Evolutionary conservation across 805 yeast genomes (phyloP).

Genomic region (Lipomyces orientalis): DNA sequence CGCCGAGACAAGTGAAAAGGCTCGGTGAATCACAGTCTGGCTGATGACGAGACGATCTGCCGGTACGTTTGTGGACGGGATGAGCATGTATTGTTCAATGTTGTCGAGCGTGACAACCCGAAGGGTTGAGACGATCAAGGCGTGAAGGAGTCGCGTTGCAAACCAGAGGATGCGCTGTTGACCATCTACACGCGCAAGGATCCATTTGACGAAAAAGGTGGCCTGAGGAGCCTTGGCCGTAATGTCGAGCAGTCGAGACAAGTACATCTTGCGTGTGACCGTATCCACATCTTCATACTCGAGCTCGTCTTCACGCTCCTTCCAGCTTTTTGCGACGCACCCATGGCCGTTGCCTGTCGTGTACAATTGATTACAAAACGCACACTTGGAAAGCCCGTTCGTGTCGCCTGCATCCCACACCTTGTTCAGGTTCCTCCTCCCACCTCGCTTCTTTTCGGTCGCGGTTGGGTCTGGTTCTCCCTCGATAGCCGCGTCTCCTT

Average conservation of each 20-base stretch:
- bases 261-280: neutral
- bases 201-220: neutral
- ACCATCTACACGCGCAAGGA: conserved; percentile 2
- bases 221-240: neutral
- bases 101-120: conserved; percentile 2
- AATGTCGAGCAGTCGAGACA: neutral
- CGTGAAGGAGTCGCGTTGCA: conserved; percentile 1
- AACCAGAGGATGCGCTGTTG: neutral
- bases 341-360: neutral
- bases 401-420: neutral
- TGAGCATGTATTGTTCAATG: neutral
- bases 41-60: too few species aligned
- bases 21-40: too few species aligned
- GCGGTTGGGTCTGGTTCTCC: conserved; percentile 5
- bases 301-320: conserved; percentile 1
- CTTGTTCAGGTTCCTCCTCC: neutral
- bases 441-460: neutral
- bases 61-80: too few species aligned
- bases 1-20: neutral
- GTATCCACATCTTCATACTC: neutral
- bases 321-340: neutral
- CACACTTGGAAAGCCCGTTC: neutral
- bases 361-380: neutral
- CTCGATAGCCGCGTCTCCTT: conserved; percentile 8
- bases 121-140: neutral